Base-by-base conservation (phyloP, 805 yeast genomes). In the Debaryomyces maramus region DNA sequence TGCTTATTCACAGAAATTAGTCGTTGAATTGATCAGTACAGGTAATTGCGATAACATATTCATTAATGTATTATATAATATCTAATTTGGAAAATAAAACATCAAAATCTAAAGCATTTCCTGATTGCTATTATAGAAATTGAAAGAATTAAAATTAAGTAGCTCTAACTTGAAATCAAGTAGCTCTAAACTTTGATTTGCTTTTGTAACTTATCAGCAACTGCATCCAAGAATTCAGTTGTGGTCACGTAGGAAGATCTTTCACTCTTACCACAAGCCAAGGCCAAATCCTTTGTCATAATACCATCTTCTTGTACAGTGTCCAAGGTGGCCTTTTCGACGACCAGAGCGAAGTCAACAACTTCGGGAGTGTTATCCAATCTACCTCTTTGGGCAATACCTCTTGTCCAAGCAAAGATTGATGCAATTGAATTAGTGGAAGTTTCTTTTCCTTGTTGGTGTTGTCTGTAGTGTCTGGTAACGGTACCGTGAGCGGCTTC, bases 401-500 rank as follows among this genome's bases (percentile, higher is more conserved):
- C 93, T 66, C 90, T 77, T n/a, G 89, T 62, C 93, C 93, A 85
- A 21, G 93, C 93, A 53, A 84, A 85, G 43, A 85, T 85, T 14
- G 89, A 83, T 4, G 93, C 93, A 62, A 85, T 85, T 6, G 93
- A 85, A 67, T 85, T 85, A 39, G 93, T 85, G 4, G 90, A 83
- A 6, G 93, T 85, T 60, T 83, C 88, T 58, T 84, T 81, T 46
- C 91, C 91, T 56, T 79, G 79, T 65, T 85, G 91, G 53, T 82
- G 80, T 63, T 80, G 85, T 77, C 91, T 82, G 69, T 71, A 85
- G 59, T 85, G 93, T 77, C 93, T 81, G 22, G 93, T 85, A 47
- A 85, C 93, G 13, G 93, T 85, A 53, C 93, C 93, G 56, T 85
- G 93, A 23, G 93, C 93, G 44, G 91, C 91, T 63, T 85, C 93